Base-by-base conservation (phyloP, 2,329 filamentous ascomycete genomes). In the Fusarium sp. region DNA sequence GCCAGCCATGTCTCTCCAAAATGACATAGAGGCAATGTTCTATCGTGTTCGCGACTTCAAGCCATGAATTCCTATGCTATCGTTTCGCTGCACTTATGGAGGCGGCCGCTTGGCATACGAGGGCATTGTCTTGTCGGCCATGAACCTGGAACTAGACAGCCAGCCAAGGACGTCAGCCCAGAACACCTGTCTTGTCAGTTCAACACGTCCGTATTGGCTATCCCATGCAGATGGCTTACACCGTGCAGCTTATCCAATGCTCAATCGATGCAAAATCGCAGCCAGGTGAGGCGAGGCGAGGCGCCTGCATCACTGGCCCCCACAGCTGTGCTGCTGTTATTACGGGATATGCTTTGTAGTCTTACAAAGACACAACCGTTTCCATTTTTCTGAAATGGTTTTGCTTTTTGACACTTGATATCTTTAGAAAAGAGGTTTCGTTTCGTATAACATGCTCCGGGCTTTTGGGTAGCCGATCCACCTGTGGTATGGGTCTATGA, bases 1-100 rank as follows among this genome's bases (percentile, higher is more conserved):
- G 33, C 44, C n/a, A 39, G 60, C 49, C 57, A 53, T 65, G 57
- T 64, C 61, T 61, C 60, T 57, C 17, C n/a, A n/a, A 33, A n/a
- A 35, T 27, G 41, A 56, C 29, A 43, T 43, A 55, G 25, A 54
- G 36, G 13, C 59, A 42, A 60, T 48, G 47, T 57, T 64, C 47
- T 52, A 65, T 42, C 27, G 38, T 33, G 48, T 54, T 55, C 57
- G 43, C 44, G 53, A 48, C 56, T 37, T 21, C 38, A 64, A 49
- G 53, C 55, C 61, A 52, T 61, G 39, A 47, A 65, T 63, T 64
- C 61, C 60, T 57, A 32, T 49, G 33, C 27, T n/a, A 42, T 39
- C 48, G 23, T 19, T 48, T n/a, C 46, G 54, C 45, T 64, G 45
- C 50, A 43, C 46, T 43, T 19, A 45, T 47, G 25, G 46, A 15